Base-by-base conservation (phyloP, 2,329 filamentous ascomycete genomes). In the Beauveria bassiana region DNA sequence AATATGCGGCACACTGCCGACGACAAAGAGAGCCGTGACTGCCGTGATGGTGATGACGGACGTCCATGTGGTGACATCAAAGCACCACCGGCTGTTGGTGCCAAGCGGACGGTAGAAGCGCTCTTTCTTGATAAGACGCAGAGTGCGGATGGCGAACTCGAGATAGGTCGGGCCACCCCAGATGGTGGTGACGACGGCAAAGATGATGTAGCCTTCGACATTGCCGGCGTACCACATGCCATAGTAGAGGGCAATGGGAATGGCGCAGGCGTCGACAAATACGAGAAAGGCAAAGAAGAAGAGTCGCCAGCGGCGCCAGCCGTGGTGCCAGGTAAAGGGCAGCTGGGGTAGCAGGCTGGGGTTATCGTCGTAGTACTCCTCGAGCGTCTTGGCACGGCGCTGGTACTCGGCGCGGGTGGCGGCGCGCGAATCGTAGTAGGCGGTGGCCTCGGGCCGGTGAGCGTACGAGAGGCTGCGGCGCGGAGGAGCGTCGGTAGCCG, bases 81-180 rank as follows among this genome's bases (percentile, higher is more conserved):
- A 80, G 60, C 73, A 76, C 79, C 79, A 82, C 7, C 78, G 72
- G 59, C 71, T 73, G 5, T 72, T 65, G 51, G 76, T 77, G 38
- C 78, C 78, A n/a, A 81, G 67, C 0, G 81, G 81, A 2, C 80
- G 76, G 68, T 80, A 83, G 57, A 75, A 79, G 58, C 79, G 75
- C 65, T 78, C 75, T 66, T 77, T 76, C 64, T 77, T 75, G 56
- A 81, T 77, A 56, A 82, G 72, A 18, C 80, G 77, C 61, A 79
- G 70, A 0, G 75, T 78, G 12, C 80, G 76, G 52, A 81, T 70
- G 28, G 71, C 79, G 62, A 82, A 82, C 65, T 83, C 80, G 61
- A 82, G 71, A 61, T 81, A 81, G 6, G 80, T 82, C n/a, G 81
- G 77, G 28, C 81, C 74, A 61, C 81, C 81, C 74, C 81, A 83